A percentile compares a stretch with the other conserved stretches of the same genome.
These are phyloP conservation scores for Fraxinus baroniana DNA, from an alignment of 305 asterid species.

Conservation along the genomic window DNA sequence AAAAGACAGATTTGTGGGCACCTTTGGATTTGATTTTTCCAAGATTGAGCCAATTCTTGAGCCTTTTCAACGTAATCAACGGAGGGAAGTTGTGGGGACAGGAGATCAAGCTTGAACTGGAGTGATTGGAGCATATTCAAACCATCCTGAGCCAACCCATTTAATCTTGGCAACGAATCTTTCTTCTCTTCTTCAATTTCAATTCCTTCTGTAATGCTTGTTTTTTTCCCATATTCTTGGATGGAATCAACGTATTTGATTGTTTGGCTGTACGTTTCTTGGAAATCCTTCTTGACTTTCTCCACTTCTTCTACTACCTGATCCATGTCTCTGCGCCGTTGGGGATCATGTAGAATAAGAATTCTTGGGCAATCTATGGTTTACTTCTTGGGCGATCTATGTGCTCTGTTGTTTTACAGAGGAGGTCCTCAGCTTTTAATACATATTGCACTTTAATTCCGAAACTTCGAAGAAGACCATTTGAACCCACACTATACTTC, in stretches of 20 bases:
- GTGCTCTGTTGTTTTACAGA: background rate
- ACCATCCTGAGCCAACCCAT: constrained; percentile 90
- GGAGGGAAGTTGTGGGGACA: constrained; percentile 76
- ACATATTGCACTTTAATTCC: background rate
- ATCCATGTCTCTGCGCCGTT: constrained; percentile 42
- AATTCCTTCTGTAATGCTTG: constrained; percentile 31
- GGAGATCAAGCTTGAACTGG: constrained; percentile 82
- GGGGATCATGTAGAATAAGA: background rate
- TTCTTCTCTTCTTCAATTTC: constrained; percentile 43
- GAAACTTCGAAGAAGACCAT: background rate
- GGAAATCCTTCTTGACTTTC: constrained; percentile 56
- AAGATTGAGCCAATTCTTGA: constrained; percentile 65
- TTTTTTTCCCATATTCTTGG: constrained; percentile 60
- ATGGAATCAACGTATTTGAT: constrained; percentile 50
- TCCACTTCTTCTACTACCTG: constrained; percentile 70
- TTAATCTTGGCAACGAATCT: constrained; percentile 81
- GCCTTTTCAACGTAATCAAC: constrained; percentile 66
- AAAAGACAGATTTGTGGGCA: constrained; percentile 16
- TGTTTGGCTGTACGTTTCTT: constrained; percentile 49
- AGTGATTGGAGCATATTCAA: constrained; percentile 60
- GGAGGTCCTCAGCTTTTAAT: background rate
- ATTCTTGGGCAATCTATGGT: background rate
- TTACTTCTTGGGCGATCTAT: background rate
- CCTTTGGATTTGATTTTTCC: constrained; percentile 75
- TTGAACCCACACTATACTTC: background rate